Base-by-base conservation (phyloP, 2,329 filamentous ascomycete species). In the Thelonectria olida region DNA sequence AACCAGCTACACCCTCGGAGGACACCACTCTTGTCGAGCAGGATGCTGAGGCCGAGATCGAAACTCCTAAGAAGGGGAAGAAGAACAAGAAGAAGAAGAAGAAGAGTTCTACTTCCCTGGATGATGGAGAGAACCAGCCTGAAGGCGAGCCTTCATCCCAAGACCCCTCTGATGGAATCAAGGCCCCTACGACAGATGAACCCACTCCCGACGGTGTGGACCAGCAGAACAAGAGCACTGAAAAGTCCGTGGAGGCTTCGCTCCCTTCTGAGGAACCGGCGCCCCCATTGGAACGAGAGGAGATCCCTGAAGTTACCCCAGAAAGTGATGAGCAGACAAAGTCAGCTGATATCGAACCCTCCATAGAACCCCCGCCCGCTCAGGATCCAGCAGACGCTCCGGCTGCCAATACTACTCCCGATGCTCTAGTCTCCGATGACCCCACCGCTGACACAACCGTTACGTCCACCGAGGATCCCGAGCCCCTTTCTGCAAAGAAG, bases 81-180 rank as follows among this genome's bases (percentile, higher is more conserved):
- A 80, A 72, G 67, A 78, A 79, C 59, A 77, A 77, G 17, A 81
- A 77, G 74, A 81, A 70, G 3, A 73, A 73, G 56, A 67, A 72
- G 58, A 72, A 71, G 59, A 62, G 55, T 23, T 42, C 55, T 15
- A 38, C 62, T 20, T 41, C 60, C 27, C 38, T 57, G 20, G 66
- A 68, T 15, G 62, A 67, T 31, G 44, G 36, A 13, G 68, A 67
- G 49, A 54, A 64, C 31, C 63, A 60, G 15, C 49, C 38, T 3
- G 67, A 70, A 38, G 53, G 42, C 12, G 67, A 67, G 9, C 12
- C 36, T 5, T 36, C 45, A 20, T 42, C 54, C 15, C 64, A 60
- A 50, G 61, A 64, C 44, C 47, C 49, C 41, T 22, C 48, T 10
- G 62, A 66, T 10, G 52, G 55, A 17, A 39, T 34, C 25, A 62